These are phyloP conservation scores for Elaeagnus macrophylla DNA, from an alignment of 306 rosid genomes.

Conservation along the genomic window DNA sequence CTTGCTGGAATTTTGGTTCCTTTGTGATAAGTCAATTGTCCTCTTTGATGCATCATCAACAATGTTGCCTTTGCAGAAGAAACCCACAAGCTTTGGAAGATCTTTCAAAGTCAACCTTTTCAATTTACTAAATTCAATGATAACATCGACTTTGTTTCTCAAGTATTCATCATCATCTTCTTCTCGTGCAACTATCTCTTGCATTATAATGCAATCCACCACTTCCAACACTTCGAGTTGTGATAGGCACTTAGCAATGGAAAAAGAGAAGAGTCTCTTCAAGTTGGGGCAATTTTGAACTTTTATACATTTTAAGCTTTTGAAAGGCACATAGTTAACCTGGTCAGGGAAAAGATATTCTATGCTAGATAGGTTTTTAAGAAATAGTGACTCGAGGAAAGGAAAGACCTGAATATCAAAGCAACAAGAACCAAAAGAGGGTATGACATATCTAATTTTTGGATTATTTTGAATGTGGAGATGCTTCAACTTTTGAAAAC, in stretches of 20 bases:
- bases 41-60: too few relatives aligned
- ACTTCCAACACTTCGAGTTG: neutral
- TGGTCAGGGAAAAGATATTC: neutral
- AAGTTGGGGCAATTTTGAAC: neutral
- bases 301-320: neutral
- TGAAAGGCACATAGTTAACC: neutral
- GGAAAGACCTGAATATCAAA: neutral
- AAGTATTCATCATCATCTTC: too few relatives aligned
- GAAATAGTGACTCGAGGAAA: slow-evolving; percentile 6
- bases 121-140: too few relatives aligned
- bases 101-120: too few relatives aligned
- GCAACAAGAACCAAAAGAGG: neutral
- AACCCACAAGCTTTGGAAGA: too few relatives aligned
- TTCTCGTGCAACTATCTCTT: neutral
- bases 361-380: slow-evolving; percentile 17
- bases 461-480: slow-evolving; percentile 31
- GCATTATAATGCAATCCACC: neutral
- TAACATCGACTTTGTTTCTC: too few relatives aligned
- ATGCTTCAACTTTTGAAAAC: slow-evolving; percentile 34
- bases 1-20: too few relatives aligned
- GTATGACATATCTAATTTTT: slow-evolving; percentile 25
- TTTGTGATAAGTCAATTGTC: too few relatives aligned
- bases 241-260: neutral
- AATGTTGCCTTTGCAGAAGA: too few relatives aligned
- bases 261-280: neutral